Conservation (phyloP, 768 basidiomycete genomes). For the Russula dissimulans region DNA sequence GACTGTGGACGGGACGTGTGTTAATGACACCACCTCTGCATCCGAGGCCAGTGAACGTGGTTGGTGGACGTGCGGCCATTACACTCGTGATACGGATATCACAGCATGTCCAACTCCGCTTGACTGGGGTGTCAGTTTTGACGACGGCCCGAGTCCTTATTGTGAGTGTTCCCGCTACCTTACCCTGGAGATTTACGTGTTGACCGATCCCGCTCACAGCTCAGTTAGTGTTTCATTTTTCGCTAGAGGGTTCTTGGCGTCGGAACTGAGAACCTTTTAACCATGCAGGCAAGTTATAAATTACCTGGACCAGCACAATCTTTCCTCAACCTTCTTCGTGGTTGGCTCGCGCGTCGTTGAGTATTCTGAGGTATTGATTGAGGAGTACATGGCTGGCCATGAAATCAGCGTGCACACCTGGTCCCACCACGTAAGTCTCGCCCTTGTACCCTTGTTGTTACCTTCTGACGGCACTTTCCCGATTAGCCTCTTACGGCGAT, state of each 20-base stretch:
- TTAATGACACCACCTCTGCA: slow-evolving; percentile 44
- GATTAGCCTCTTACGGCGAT: slow-evolving; percentile 53
- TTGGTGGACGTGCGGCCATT: slow-evolving; percentile 89
- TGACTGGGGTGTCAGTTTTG: slow-evolving; percentile 78
- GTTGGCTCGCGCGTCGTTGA: slow-evolving; percentile 81
- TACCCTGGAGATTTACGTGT: not conserved
- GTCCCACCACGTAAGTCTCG: slow-evolving; percentile 58
- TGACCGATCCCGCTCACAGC: slow-evolving; percentile 28
- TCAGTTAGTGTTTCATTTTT: slow-evolving; percentile 32
- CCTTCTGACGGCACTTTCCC: slow-evolving; percentile 20
- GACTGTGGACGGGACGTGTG: slow-evolving; percentile 64
- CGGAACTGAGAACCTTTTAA: not conserved
- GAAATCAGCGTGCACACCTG: slow-evolving; percentile 86
- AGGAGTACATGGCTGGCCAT: slow-evolving; percentile 73
- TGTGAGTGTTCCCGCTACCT: slow-evolving; percentile 39
- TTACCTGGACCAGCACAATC: slow-evolving; percentile 52
- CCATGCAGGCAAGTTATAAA: slow-evolving; percentile 52
- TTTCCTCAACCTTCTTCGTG: slow-evolving; percentile 86
- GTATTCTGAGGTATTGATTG: slow-evolving; percentile 60
- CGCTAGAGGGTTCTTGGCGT: not conserved
- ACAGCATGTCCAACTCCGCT: slow-evolving; percentile 54
- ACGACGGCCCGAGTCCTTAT: slow-evolving; percentile 81
- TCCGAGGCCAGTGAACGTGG: slow-evolving; percentile 53
- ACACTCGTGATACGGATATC: slow-evolving; percentile 51
- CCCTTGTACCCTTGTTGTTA: slow-evolving; percentile 19